Percentiles rank a stretch among this genome's conserved stretches.
Evolutionary conservation across 768 basidiomycete species (phyloP).

Genomic region (Chlorophyllum brunneum): DNA sequence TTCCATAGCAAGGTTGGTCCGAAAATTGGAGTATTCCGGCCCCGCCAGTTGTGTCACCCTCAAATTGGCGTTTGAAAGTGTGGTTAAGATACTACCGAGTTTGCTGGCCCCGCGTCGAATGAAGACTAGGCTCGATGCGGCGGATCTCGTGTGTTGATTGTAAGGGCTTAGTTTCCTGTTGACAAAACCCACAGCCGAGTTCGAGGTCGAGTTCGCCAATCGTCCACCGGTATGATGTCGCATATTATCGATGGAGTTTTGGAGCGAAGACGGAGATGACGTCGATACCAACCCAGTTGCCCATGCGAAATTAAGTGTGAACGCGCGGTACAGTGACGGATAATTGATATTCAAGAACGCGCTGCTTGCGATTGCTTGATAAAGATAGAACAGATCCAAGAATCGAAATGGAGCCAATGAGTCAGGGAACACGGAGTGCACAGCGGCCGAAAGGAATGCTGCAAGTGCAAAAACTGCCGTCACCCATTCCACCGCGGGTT

Average conservation of each 20-base stretch:
- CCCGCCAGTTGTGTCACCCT: neutral
- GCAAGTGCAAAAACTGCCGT: slow-evolving; percentile 65
- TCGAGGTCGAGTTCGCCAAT: slow-evolving; percentile 54
- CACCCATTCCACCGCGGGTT: slow-evolving; percentile 72
- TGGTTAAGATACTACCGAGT: neutral
- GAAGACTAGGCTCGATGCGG: neutral
- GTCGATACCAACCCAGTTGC: slow-evolving; percentile 68
- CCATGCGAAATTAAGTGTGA: slow-evolving; percentile 87
- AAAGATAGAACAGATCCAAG: slow-evolving; percentile 77
- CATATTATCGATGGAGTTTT: slow-evolving; percentile 78
- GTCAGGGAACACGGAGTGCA: slow-evolving; percentile 49
- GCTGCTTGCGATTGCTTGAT: slow-evolving; percentile 79
- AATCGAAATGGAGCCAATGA: slow-evolving; percentile 70
- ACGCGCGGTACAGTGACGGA: slow-evolving; percentile 77
- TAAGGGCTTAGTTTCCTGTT: slow-evolving; percentile 82
- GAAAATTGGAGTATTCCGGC: neutral
- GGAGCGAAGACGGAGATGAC: slow-evolving; percentile 54
- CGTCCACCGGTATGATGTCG: slow-evolving; percentile 79
- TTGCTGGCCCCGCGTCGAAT: neutral
- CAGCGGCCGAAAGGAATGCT: slow-evolving; percentile 59
- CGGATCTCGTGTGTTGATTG: slow-evolving; percentile 30
- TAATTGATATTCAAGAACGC: slow-evolving; percentile 85
- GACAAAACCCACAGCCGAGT: slow-evolving; percentile 68
- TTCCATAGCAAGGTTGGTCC: slow-evolving; percentile 10
- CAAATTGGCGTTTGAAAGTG: neutral